These are phyloP conservation scores for Botrytis squamosa DNA, from an alignment of 2,329 filamentous ascomycete species.

Conservation along the genomic window DNA sequence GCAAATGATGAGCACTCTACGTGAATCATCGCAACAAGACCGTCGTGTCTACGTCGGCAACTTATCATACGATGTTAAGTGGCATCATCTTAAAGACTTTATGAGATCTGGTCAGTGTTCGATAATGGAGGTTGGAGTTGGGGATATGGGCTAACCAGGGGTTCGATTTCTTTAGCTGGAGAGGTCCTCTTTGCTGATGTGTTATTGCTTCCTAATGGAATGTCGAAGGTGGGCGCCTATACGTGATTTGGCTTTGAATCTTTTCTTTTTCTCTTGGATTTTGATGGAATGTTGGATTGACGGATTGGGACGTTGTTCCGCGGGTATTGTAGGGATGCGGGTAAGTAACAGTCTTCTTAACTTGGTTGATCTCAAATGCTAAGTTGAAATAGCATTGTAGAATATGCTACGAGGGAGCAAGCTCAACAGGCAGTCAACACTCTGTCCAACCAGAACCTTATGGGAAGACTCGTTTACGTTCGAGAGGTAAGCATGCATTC, in stretches of 20 bases:
- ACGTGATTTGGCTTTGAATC: slow-evolving; percentile 76
- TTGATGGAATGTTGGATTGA: slow-evolving; percentile 98
- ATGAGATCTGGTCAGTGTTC: slow-evolving; percentile 90
- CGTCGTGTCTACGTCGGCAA: slow-evolving; percentile 99
- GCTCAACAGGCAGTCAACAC: slow-evolving; percentile 95
- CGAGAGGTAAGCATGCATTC: slow-evolving; percentile 68
- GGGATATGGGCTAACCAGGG: slow-evolving; percentile 43
- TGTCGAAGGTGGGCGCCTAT: slow-evolving; percentile 99
- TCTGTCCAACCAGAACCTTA: slow-evolving; percentile 98
- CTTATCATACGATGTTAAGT: slow-evolving; percentile 98
- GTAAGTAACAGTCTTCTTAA: slow-evolving; percentile 57
- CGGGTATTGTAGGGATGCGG: slow-evolving; percentile 98
- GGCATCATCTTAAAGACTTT: slow-evolving; percentile 99
- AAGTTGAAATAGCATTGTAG: slow-evolving; percentile 79
- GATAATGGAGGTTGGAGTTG: slow-evolving; percentile 27
- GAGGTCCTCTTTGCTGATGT: slow-evolving; percentile 99
- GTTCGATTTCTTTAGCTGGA: slow-evolving; percentile 65
- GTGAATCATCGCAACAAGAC: slow-evolving; percentile 96
- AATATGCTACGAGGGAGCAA: slow-evolving; percentile 99
- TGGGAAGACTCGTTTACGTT: slow-evolving; percentile 98
- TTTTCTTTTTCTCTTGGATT: slow-evolving; percentile 50
- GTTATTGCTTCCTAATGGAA: slow-evolving; percentile 99
- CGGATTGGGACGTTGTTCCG: slow-evolving; percentile 91
- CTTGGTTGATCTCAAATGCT: neutral
- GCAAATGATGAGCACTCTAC: slow-evolving; percentile 92